Evolutionary conservation across 805 yeast species (phyloP).

Genomic region (Cephaloascus fragrans): DNA sequence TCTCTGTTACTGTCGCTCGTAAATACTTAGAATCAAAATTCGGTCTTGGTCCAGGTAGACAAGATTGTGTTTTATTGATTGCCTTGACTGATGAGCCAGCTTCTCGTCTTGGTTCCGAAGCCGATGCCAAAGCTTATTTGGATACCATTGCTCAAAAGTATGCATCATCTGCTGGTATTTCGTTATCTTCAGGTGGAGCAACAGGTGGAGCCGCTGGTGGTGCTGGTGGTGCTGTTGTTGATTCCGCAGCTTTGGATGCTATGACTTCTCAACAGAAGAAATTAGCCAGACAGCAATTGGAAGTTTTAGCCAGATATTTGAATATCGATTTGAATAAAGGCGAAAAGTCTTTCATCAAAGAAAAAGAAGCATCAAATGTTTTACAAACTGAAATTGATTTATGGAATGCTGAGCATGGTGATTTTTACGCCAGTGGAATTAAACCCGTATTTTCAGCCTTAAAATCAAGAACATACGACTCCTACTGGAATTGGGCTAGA

Average conservation of each 20-base stretch:
- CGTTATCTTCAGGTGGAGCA: conserved; percentile 59
- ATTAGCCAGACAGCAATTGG: conserved; percentile 72
- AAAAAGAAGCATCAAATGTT: conserved; percentile 75
- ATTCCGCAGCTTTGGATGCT: conserved; percentile 90
- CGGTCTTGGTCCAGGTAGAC: conserved; percentile 93
- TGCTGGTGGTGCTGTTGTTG: conserved; percentile 82
- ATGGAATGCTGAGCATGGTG: conserved; percentile 81
- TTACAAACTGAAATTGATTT: conserved; percentile 87
- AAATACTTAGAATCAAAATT: conserved; percentile 85
- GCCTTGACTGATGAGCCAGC: conserved; percentile 91
- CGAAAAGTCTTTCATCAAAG: conserved; percentile 70
- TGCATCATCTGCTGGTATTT: conserved; percentile 74
- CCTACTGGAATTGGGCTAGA: conserved; percentile 99
- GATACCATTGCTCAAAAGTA: conserved; percentile 78
- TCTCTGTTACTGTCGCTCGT: conserved; percentile 84
- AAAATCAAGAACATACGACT: conserved; percentile 94
- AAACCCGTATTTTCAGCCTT: conserved; percentile 81
- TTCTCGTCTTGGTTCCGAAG: conserved; percentile 74
- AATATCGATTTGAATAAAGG: conserved; percentile 89
- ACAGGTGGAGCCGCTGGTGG: conserved; percentile 38
- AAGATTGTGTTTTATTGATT: conserved; percentile 75
- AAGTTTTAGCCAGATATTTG: conserved; percentile 90
- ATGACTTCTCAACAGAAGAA: conserved; percentile 60
- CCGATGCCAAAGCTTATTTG: conserved; percentile 83
- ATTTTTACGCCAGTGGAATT: conserved; percentile 86